These are phyloP conservation scores for Cyclocybe aegerita DNA, from an alignment of 768 basidiomycete genomes.

Conservation along the genomic window DNA sequence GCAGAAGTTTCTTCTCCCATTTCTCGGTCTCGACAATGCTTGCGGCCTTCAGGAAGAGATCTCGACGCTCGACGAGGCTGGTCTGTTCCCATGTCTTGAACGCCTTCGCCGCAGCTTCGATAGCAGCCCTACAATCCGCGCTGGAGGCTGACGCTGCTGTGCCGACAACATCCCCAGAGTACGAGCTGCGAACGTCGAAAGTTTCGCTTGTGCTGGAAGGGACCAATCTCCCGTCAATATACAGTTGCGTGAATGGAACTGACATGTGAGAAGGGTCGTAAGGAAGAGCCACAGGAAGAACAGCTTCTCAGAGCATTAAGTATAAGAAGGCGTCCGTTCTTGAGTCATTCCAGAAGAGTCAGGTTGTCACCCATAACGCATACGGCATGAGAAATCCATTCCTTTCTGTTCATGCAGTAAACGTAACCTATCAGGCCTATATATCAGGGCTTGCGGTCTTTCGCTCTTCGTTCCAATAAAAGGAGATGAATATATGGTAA, in stretches of 20 bases:
- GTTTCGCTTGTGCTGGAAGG: conserved; percentile 33
- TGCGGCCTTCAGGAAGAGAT: conserved; percentile 48
- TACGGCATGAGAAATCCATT: conserved; percentile 1
- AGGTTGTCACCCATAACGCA: not conserved
- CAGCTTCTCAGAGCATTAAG: too few relatives aligned
- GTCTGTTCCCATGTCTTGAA: conserved; percentile 48
- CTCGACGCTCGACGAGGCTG: conserved; percentile 33
- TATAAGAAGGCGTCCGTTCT: too few relatives aligned
- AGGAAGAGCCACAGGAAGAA: too few relatives aligned
- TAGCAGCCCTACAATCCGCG: conserved; percentile 42
- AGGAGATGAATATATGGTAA: not conserved
- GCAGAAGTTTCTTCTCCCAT: conserved; percentile 34
- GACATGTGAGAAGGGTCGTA: conserved; percentile 15
- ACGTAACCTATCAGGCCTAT: not conserved
- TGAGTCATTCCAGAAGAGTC: too few relatives aligned
- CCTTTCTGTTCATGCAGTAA: not conserved
- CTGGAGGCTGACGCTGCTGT: conserved; percentile 43
- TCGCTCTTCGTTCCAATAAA: not conserved
- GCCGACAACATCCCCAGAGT: conserved; percentile 41
- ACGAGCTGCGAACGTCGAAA: conserved; percentile 47
- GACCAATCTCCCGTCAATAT: conserved; percentile 38
- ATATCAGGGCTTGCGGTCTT: not conserved
- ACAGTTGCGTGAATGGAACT: conserved; percentile 31
- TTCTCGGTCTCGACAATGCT: conserved; percentile 42
- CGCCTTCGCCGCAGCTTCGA: conserved; percentile 44